Evolutionary conservation across 257 asterid species (phyloP), one percentile per base, ranked within the genome.

Genomic region (Ballota nigra): DNA sequence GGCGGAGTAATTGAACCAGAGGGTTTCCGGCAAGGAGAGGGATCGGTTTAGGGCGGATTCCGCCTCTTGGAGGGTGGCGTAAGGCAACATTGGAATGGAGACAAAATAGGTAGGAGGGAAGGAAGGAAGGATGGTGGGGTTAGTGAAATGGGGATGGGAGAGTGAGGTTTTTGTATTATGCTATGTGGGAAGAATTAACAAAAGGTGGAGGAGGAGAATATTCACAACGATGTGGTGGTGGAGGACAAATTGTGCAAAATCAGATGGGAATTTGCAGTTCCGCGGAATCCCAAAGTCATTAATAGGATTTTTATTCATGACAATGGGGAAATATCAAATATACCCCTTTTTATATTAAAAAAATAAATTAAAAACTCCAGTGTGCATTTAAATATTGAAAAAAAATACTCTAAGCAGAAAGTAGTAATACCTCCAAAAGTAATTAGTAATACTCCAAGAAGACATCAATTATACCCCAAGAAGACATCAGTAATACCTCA

Each of bases 1-100:
- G 72, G 96, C 95, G 24, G 98, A 79, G 88, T 91, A 95, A 24
- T 87, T 86, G 66, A 91, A 77, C 99, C 99, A 95, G 3, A 89
- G 52, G 22, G 95, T 85, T 65, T 95, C 99, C 26, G 86, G 85
- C 47, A 81, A 38, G 41, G 95, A 79, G 40, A 95, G 97, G 45
- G 88, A 68, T 78, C 99, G 77, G 71, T 92, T 96, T 5, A 95
- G 16, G 80, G 93, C 87, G 72, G 84, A 3, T 41, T 89, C 97
- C 66, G 98, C 99, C 85, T 81, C 97, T 34, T 75, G 80, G 34
- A 91, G 61, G 78, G 95, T 81, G 75, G 84, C 60, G 84, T 84
- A 95, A n/a, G 98, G 92, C 92, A 95, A 53, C 99, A 95, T 94
- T 68, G 68, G 63, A 12, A 45, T 20, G 66, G 24, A 56, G 75